Percentiles rank a stretch among this genome's conserved stretches.
phyloP scores from a whole-genome alignment of 2,329 filamentous ascomycete species.

The Pestalotiopsis sp. region DNA sequence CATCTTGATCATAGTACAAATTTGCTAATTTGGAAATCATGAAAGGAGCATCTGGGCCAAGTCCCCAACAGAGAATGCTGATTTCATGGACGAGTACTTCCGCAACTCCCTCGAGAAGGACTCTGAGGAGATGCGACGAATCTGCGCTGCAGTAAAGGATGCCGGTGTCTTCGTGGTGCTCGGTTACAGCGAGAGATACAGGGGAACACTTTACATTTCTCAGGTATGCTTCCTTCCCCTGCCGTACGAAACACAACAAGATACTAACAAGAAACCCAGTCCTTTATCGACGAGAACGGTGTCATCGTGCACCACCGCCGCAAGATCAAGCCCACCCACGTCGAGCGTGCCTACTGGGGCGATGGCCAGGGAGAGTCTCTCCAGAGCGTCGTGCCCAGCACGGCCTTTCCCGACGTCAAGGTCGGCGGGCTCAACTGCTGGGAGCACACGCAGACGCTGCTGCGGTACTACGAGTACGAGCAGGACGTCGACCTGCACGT shows the following conservation, averaged over 20 bases:
- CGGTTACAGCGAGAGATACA: conserved; percentile 52
- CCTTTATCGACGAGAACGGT: conserved; percentile 53
- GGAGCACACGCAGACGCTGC: conserved; percentile 44
- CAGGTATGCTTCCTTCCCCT: not conserved
- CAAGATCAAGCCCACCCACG: conserved; percentile 54
- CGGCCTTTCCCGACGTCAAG: conserved; percentile 47
- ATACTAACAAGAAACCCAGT: conserved; percentile 33
- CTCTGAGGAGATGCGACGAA: conserved; percentile 46
- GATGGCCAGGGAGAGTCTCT: conserved; percentile 60
- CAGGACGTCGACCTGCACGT: conserved; percentile 37
- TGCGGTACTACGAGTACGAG: conserved; percentile 39
- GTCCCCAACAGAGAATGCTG: conserved; percentile 41
- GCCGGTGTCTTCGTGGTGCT: conserved; percentile 50
- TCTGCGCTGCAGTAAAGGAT: conserved; percentile 42
- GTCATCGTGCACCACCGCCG: conserved; percentile 48
- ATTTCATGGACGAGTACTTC: conserved; percentile 39
- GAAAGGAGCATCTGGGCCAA: conserved; percentile 40
- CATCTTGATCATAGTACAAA: not conserved
- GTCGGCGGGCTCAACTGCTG: conserved; percentile 56
- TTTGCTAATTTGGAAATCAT: conserved; percentile 21
- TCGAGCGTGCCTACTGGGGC: conserved; percentile 53
- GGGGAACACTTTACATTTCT: conserved; percentile 35
- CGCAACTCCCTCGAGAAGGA: conserved; percentile 35
- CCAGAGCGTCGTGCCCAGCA: conserved; percentile 47
- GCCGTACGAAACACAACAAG: not conserved